Evolutionary conservation across 1,139 yeast genomes (phyloP), one percentile per base, ranked within the genome.

Genomic region (Tardiomyces digboiensis): DNA sequence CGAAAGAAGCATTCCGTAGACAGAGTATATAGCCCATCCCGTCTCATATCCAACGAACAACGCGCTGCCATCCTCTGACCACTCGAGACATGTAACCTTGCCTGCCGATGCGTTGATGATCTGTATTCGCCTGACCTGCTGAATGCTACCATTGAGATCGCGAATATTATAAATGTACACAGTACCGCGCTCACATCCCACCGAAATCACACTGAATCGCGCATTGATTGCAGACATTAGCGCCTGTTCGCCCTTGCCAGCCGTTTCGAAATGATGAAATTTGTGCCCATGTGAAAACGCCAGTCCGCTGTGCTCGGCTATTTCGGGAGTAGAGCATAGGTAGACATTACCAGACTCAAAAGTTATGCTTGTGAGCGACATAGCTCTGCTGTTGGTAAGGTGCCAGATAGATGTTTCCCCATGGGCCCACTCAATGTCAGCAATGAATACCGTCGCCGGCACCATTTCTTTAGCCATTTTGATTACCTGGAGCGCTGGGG

Each of bases 1-100:
- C 1, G 62, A 59, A n/a, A 54, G 59, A 13, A 58, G 52, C 57
- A 59, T 58, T 4, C 70, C 70, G 42, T 61, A 65, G 10, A 64
- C 67, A 0, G 69, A 65, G 44, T 48, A 65, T 26, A 64, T 44
- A 3, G 63, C 64, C 70, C 70, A 66, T 1, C 68, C 69, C 16
- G 46, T 48, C 29, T 55, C 60, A 42, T 62, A 65, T 6, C 67
- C 67, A 21, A 59, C 67, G 46, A 65, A 55, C 38, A 65, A 47
- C 1, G 62, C 58, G 38, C 54, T 52, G 13, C 69, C 69, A 43
- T 65, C 69, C 2, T 61, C 53, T 2, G 67, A 59, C 61, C 67
- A 62, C 12, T 55, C 40, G 39, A 66, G 40, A 10, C 53, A 46
- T 13, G 52, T 52, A n/a, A 61, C 51, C 3, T 47, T 21, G 2